A percentile compares a stretch with the other conserved stretches of the same genome.
These are phyloP conservation scores for Monosporascus ibericus DNA, from an alignment of 2,329 filamentous ascomycete species.

Conservation along the genomic window DNA sequence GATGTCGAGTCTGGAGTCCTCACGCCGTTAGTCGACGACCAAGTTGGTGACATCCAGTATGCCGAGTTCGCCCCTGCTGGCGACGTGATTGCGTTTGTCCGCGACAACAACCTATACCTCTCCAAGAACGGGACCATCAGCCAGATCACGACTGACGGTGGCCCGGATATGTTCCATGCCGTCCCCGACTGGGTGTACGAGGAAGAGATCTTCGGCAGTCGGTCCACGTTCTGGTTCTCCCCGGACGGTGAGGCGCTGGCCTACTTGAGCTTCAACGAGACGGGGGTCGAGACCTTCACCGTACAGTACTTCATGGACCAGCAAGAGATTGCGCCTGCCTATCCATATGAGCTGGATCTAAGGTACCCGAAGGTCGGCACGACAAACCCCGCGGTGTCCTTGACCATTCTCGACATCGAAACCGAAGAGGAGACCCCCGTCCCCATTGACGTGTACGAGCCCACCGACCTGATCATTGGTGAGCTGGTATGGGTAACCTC, in stretches of 20 bases:
- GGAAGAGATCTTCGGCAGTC: conserved; percentile 49
- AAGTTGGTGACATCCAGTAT: conserved; percentile 61
- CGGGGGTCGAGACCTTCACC: conserved; percentile 59
- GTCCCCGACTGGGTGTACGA: conserved; percentile 62
- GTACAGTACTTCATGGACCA: conserved; percentile 62
- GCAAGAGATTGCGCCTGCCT: conserved; percentile 49
- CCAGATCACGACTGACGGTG: conserved; percentile 54
- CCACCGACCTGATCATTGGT: conserved; percentile 58
- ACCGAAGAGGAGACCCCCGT: conserved; percentile 39
- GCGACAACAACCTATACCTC: conserved; percentile 59
- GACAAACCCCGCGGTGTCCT: conserved; percentile 56
- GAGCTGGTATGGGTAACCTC: conserved; percentile 64
- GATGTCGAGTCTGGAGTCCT: conserved; percentile 52
- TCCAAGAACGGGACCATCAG: conserved; percentile 47
- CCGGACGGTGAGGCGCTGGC: conserved; percentile 49
- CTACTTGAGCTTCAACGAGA: conserved; percentile 56
- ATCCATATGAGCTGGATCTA: conserved; percentile 56
- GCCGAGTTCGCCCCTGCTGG: conserved; percentile 54
- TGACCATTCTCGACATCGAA: conserved; percentile 51
- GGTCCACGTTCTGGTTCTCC: conserved; percentile 50
- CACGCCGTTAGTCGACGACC: conserved; percentile 50
- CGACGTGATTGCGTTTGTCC: conserved; percentile 59
- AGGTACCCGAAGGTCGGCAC: conserved; percentile 65
- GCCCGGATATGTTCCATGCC: conserved; percentile 56
- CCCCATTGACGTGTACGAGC: conserved; percentile 49